phyloP scores from a whole-genome alignment of 176 grass and related monocot genomes.

The Stipa capillata region DNA sequence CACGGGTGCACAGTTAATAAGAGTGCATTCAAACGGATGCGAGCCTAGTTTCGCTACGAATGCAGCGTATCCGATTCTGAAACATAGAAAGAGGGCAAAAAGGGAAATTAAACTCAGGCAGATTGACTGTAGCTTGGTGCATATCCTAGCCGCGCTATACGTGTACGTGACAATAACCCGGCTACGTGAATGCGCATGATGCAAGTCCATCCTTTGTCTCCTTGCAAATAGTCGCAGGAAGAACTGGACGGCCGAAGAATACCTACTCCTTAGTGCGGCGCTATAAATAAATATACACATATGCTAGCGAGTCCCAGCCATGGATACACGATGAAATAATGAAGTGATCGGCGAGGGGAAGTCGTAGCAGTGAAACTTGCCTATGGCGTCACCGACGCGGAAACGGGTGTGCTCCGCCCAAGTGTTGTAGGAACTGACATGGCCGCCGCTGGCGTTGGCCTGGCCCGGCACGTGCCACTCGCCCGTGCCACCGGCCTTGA shows the following conservation, averaged over 20 bases:
- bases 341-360: not conserved
- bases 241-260: not conserved
- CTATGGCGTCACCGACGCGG: slow-evolving; percentile 59
- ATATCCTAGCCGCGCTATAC: not conserved
- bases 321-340: not conserved
- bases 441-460: not conserved
- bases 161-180: not conserved
- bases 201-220: not conserved
- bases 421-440: slow-evolving; percentile 39
- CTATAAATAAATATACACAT: no score
- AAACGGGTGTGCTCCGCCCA: slow-evolving; percentile 83
- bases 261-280: not conserved
- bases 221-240: not conserved
- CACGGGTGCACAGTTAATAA: not conserved
- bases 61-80: not conserved
- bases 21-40: not conserved
- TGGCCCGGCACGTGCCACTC: slow-evolving; percentile 44
- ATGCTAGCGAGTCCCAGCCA: not conserved
- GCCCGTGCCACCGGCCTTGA: slow-evolving; percentile 66
- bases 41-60: not conserved
- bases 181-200: not conserved
- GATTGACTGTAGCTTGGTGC: not conserved
- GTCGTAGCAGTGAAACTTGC: not conserved
- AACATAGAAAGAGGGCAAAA: not conserved
- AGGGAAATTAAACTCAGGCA: not conserved